Percentiles rank a stretch among this genome's conserved stretches.
These are phyloP conservation scores for Uncinocarpus reesii DNA, from an alignment of 2,329 filamentous ascomycete species.

Conservation along the genomic window DNA sequence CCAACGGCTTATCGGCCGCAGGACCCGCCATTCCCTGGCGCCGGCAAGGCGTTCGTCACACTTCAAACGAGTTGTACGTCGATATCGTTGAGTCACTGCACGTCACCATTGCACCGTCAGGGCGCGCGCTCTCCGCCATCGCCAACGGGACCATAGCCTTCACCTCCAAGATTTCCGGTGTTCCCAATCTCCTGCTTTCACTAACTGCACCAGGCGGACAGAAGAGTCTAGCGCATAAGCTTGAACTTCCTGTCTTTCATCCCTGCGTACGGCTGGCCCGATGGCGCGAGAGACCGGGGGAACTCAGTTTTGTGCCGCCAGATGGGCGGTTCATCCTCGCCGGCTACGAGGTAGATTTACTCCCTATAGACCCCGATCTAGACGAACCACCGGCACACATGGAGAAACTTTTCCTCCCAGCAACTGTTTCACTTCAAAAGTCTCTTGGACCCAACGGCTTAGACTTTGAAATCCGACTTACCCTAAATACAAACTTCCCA, in stretches of 20 bases:
- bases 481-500: slow-evolving; percentile 57
- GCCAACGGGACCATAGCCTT: slow-evolving; percentile 90
- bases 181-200: slow-evolving; percentile 77
- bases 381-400: slow-evolving; percentile 44
- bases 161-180: slow-evolving; percentile 85
- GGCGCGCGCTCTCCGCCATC: slow-evolving; percentile 73
- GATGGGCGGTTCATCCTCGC: slow-evolving; percentile 89
- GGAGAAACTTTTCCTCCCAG: slow-evolving; percentile 67
- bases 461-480: slow-evolving; percentile 80
- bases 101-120: slow-evolving; percentile 82
- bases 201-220: slow-evolving; percentile 73
- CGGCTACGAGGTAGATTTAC: slow-evolving; percentile 84
- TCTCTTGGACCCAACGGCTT: slow-evolving; percentile 62
- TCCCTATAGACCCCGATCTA: slow-evolving; percentile 57
- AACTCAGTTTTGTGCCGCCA: slow-evolving; percentile 90
- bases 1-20: slow-evolving; percentile 25
- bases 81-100: slow-evolving; percentile 85
- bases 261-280: slow-evolving; percentile 83
- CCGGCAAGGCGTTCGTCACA: slow-evolving; percentile 82
- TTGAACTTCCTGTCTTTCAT: slow-evolving; percentile 89
- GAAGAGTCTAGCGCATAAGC: slow-evolving; percentile 59
- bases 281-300: slow-evolving; percentile 80
- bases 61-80: slow-evolving; percentile 93
- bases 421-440: slow-evolving; percentile 70
- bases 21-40: slow-evolving; percentile 69